Base-by-base conservation (phyloP, 1,284 basidiomycete genomes). In the Spongispora temasekensis region DNA sequence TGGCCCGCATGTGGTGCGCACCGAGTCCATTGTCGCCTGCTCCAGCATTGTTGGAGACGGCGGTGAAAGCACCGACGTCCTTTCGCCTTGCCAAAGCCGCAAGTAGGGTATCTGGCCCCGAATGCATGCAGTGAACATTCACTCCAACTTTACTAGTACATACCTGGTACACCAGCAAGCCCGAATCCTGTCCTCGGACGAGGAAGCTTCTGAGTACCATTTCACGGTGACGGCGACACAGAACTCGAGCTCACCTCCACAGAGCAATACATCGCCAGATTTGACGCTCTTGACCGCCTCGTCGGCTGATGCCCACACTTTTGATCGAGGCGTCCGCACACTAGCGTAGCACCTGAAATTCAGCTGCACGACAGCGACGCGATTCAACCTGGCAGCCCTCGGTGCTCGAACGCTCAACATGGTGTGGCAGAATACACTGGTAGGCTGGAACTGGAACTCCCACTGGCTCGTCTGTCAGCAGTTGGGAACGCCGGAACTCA, bases 21-120 rank as follows among this genome's bases (percentile, higher is more conserved):
- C 94, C 94, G 42, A 97, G 82, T 51, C 94, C 94, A 37, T 81
- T 85, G 62, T 90, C 84, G 35, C 86, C 87, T 30, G 86, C 82
- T 19, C 95, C 95, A 46, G 92, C 91, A 77, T 97, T 97, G 76
- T 97, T 97, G 17, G 94, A 95, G 42, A 96, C 90, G 50, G 89
- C 93, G 19, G 89, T 95, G 54, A 97, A 78, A 66, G 88, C 81
- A 48, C 75, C 78, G 31, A 97, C 84, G 53, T 94, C 90, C 61
- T 83, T 84, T 58, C 92, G 84, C 68, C 86, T 85, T 23, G 85
- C 78, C 46, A 97, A 79, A 3, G 95, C 95, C n/a, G 78, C 79
- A 50, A 97, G 90, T 58, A 97, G 80, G 1, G 94, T 96, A 75
- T 97, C 95, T 86, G 59, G 27, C 57, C 12, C 23, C 13, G 17